A percentile compares a stretch with the other conserved stretches of the same genome.
These are phyloP conservation scores for Bremia lactucae DNA, from an alignment of 352 stramenopile genomes.

Conservation along the genomic window DNA sequence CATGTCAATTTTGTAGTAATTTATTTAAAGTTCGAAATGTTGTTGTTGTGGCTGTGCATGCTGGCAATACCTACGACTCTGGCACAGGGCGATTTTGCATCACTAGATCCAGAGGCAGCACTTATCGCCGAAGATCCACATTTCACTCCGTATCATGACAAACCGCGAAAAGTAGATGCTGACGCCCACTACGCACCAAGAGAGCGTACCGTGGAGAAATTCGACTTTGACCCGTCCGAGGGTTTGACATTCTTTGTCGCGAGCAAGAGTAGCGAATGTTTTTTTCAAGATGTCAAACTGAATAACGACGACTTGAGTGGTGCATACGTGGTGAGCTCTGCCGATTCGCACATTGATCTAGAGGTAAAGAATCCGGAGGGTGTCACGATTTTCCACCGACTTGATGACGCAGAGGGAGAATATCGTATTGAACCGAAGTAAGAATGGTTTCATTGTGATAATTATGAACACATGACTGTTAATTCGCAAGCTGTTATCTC, in stretches of 20 bases:
- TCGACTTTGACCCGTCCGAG: slow-evolving; percentile 78
- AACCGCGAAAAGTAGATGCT: slow-evolving; percentile 13
- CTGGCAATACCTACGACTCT: slow-evolving; percentile 3
- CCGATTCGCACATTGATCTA: slow-evolving; percentile 59
- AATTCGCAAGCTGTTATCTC: background rate
- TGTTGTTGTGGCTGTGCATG: slow-evolving; percentile 1
- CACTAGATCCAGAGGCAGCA: slow-evolving; percentile 21
- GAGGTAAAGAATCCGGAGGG: slow-evolving; percentile 63
- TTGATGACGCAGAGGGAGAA: slow-evolving; percentile 57
- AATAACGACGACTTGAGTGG: slow-evolving; percentile 49
- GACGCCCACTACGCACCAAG: slow-evolving; percentile 27
- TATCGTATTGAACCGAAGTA: slow-evolving; percentile 58
- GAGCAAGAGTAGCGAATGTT: slow-evolving; percentile 33
- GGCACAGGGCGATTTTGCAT: slow-evolving; percentile 27
- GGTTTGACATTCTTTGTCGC: slow-evolving; percentile 67
- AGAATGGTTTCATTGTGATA: background rate
- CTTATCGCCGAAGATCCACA: slow-evolving; percentile 37
- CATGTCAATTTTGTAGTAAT: too few species aligned
- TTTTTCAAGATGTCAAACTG: slow-evolving; percentile 66
- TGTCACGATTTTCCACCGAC: slow-evolving; percentile 38
- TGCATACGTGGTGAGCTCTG: slow-evolving; percentile 64
- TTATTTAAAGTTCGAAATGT: background rate
- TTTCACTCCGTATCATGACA: slow-evolving; percentile 51
- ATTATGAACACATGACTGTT: background rate
- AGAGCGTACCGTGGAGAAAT: slow-evolving; percentile 39